Base-by-base conservation (phyloP, 1,139 yeast species). In the Taiozyma onychis region DNA sequence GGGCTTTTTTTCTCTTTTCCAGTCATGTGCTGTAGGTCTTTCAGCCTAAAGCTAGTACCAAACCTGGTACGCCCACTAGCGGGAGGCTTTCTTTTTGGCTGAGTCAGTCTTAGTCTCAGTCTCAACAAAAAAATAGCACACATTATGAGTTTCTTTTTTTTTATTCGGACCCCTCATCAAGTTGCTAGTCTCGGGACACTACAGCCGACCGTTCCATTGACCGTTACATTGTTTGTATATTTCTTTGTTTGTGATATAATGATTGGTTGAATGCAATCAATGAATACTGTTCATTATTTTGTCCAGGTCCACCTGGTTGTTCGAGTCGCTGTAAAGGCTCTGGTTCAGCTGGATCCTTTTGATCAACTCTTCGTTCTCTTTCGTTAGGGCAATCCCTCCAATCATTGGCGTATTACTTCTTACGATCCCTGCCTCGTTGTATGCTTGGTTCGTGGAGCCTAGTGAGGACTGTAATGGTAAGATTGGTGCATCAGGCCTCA, bases 371-470 rank as follows among this genome's bases (percentile, higher is more conserved):
- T 34, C 44, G 11, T 16, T 9, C 26, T 16, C 13, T n/a, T 24
- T 7, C 9, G 21, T 14, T 16, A n/a, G 35, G 3, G 37, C 41
- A 6, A 14, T 16, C 11, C 45, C 47, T 10, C 54, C 56, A 34
- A 53, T 51, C 53, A 53, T 48, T 34, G 56, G 56, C 1, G 56
- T 53, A 3, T 35, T 13, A 35, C 52, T 47, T 35, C 50, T 26
- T 6, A 43, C 24, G 6, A 13, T 26, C 6, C 43, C 41, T 6
- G 9, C 9, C 2, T 2, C 18, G 9, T 30, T 13, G 6, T n/a
- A 9, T 32, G 35, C 9, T 9, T 32, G 35, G 9, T 32, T n/a
- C 1, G 6, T 32, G 18, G 35, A 32, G 9, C 9, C n/a, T 32
- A n/a, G 8, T 1, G 35, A 32, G 8, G 35, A 32, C 3, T 32